Base-by-base conservation (phyloP, 768 basidiomycete genomes). In the Leccinum fibrillosum region DNA sequence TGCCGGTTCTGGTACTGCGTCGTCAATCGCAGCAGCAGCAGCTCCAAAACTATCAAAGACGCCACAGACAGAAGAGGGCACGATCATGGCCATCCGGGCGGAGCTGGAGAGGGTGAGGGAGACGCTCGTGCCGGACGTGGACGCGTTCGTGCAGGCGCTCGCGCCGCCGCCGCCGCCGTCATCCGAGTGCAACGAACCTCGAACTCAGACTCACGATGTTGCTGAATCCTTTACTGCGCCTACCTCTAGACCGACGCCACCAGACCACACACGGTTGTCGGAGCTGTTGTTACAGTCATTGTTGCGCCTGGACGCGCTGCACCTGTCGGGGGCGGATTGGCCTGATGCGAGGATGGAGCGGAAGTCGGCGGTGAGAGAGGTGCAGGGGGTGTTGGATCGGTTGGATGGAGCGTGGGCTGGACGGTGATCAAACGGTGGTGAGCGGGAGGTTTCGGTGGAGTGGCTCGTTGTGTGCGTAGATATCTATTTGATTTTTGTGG, bases 241-340 rank as follows among this genome's bases (percentile, higher is more conserved):
- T 7, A 17, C 15, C 15, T 13, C 23, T 15, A 25, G 2, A 21
- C 50, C 50, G 50, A 66, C 67, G 10, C 52, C 65, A 42, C 0
- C 61, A n/a, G 79, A 82, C 55, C 83, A 86, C 61, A 73, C 75
- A 12, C 74, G 90, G 17, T 75, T 98, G 53, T 85, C 82, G 25
- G 96, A 98, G 74, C 74, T 92, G 56, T 80, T 98, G 25, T 79
- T 97, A 25, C 94, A 97, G 69, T 81, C 86, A n/a, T 78, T 98
- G 26, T 80, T 98, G 19, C 84, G 90, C 52, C 77, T 98, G 34
- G 96, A 98, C 66, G 90, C 88, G 52, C 79, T 97, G 65, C 75
- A 77, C 42, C 49, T 66, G 37, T 79, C 92, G 19, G 89, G 92
- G 48, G 77, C 78, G 37, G 81, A 84, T 52, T 97, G 93, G 90